phyloP scores from a whole-genome alignment of 2,329 filamentous ascomycete species.

The Fusarium ambrosium region DNA sequence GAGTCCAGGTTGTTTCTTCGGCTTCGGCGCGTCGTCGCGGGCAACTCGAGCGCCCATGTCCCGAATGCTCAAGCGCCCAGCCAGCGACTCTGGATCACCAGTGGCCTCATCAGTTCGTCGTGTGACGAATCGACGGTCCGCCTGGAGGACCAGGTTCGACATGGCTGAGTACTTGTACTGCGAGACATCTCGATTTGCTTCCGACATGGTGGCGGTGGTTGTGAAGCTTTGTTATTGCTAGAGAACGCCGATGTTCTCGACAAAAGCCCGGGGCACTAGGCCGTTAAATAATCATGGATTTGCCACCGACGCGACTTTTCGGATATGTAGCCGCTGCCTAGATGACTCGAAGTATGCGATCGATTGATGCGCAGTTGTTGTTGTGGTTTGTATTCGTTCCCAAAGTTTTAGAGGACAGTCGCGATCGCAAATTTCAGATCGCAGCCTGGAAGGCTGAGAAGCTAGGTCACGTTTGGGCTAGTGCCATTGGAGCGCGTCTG shows the following conservation, averaged over 20 bases:
- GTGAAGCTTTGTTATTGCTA: constrained; percentile 44
- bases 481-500: constrained; percentile 9
- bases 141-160: constrained; percentile 99
- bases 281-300: constrained; percentile 53
- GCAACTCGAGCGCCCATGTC: constrained; percentile 93
- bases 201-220: constrained; percentile 73
- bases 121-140: constrained; percentile 94
- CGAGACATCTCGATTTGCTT: constrained; percentile 84
- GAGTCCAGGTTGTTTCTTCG: constrained; percentile 79
- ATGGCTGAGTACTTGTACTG: constrained; percentile 99
- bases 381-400: constrained; percentile 36
- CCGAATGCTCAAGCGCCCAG: constrained; percentile 90
- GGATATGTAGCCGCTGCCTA: constrained; percentile 28
- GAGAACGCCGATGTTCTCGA: constrained; percentile 55
- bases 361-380: constrained; percentile 41
- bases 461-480: constrained; percentile 30
- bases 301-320: constrained; percentile 36
- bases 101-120: constrained; percentile 94
- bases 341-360: constrained; percentile 41
- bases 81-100: constrained; percentile 96
- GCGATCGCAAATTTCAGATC: constrained; percentile 56
- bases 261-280: constrained; percentile 52
- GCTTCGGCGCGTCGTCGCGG: constrained; percentile 83
- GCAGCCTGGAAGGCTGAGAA: constrained; percentile 41
- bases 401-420: constrained; percentile 36